A percentile compares a stretch with the other conserved stretches of the same genome.
These are phyloP conservation scores for Tylopilus intermedius DNA, from an alignment of 768 basidiomycete genomes.

Conservation along the genomic window DNA sequence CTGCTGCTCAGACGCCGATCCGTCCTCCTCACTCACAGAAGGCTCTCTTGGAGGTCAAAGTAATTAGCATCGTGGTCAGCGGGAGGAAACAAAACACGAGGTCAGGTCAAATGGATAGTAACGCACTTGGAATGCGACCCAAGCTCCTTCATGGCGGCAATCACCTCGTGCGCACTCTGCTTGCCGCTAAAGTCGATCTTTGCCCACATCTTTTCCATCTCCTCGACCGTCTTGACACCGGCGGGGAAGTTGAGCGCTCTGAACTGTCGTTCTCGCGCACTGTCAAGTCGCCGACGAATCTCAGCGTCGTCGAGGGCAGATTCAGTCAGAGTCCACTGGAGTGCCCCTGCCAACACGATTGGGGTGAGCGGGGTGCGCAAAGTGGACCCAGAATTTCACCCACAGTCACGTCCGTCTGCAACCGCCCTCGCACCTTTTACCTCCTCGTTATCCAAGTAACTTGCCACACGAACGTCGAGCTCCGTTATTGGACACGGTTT, in stretches of 20 bases:
- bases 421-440: slow-evolving; percentile 37
- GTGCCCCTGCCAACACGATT: slow-evolving; percentile 44
- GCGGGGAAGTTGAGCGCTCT: slow-evolving; percentile 46
- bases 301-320: slow-evolving; percentile 30
- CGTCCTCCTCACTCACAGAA: neutral
- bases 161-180: slow-evolving; percentile 1
- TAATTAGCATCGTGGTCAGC: neutral
- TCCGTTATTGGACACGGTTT: slow-evolving; percentile 47
- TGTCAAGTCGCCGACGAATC: slow-evolving; percentile 35
- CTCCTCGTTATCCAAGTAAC: slow-evolving; percentile 38
- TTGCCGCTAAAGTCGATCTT: slow-evolving; percentile 27
- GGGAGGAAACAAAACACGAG: neutral
- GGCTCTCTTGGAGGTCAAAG: neutral
- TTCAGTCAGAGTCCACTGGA: slow-evolving; percentile 52
- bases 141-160: neutral
- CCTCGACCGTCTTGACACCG: slow-evolving; percentile 32
- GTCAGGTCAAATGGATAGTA: too few relatives aligned
- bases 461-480: slow-evolving; percentile 47
- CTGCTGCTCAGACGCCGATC: neutral
- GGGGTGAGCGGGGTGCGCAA: neutral
- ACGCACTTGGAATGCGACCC: slow-evolving; percentile 7
- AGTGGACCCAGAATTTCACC: neutral
- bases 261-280: slow-evolving; percentile 40
- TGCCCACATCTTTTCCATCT: slow-evolving; percentile 31
- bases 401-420: slow-evolving; percentile 17